Evolutionary conservation across 2,329 filamentous ascomycete genomes (phyloP), one percentile per base, ranked within the genome.

Genomic region (Talaromyces sp.): DNA sequence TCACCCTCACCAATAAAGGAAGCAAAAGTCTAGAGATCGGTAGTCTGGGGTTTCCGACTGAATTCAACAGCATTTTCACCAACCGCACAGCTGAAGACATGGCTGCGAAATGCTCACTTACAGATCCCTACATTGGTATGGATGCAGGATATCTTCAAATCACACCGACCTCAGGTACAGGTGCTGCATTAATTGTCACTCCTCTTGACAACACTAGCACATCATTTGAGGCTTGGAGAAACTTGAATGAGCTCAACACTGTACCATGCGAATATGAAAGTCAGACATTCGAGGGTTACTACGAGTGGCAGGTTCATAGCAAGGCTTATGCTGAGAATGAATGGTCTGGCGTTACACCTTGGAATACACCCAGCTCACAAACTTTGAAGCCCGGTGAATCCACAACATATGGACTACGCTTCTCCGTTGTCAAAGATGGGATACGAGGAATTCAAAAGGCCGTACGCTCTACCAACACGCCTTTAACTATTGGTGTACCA

Each of bases 51-150:
- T 79, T 86, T 46, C 83, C 83, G 0, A 76, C 82, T 17, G 81
- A 84, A 63, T 83, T 85, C 70, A 86, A 86, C 69, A 86, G 80
- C 65, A 84, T 86, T 58, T 86, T 86, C 61, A 83, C 77, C 11
- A 72, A 73, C 40, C 76, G 81, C 8, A 66, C 70, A 1, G 75
- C 81, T 0, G 68, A 70, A 2, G 76, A 82, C 6, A 83, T 79
- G 6, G 76, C 79, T 48, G 66, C 70, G 0, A 72, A 75, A 22
- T 86, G 83, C 62, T 81, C 80, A 0, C 73, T 86, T 3, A 75
- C 80, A 0, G 83, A 86, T 51, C 83, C 83, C 0, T 85, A 84
- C 49, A 78, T 86, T n/a, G 83, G 83, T 2, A 73, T 85, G 52
- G 73, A 85, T 47, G 82, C 81, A 0, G 83, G 83, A 0, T 82